phyloP scores from a whole-genome alignment of 169 alveolate species.

The Plasmodium sp. region DNA sequence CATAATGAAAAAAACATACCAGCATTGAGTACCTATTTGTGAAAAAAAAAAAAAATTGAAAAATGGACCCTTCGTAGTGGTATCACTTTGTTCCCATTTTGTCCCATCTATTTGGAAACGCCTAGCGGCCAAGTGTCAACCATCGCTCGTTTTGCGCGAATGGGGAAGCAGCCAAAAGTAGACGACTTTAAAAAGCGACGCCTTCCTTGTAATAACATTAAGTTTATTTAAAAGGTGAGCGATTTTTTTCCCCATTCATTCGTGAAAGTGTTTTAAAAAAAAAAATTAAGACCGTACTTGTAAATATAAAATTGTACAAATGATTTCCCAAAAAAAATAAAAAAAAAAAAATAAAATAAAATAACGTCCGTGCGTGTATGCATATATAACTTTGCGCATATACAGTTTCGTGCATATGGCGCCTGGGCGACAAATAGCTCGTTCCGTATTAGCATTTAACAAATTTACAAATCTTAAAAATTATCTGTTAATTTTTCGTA shows the following conservation, averaged over 20 bases:
- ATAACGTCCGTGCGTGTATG: not conserved
- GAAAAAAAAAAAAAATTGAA: not conserved
- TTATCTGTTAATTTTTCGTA: conserved; percentile 39
- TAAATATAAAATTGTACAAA: not conserved
- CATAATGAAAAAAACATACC: not conserved
- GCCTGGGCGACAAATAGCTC: not conserved
- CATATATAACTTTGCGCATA: not conserved
- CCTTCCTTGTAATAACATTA: not conserved
- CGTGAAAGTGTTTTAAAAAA: not conserved
- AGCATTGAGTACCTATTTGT: not conserved
- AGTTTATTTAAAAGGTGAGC: not conserved
- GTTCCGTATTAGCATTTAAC: not conserved
- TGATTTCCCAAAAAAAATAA: not conserved
- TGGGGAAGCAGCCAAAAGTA: not conserved
- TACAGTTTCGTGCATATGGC: not conserved
- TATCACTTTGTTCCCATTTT: not conserved
- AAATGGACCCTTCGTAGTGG: not conserved
- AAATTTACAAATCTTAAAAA: conserved; percentile 20
- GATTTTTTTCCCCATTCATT: not conserved
- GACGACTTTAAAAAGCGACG: not conserved
- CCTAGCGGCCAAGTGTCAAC: not conserved
- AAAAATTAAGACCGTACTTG: not conserved
- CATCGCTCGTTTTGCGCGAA: not conserved
- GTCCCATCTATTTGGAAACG: not conserved
- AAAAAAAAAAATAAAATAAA: not conserved